A percentile compares a stretch with the other conserved stretches of the same genome.
Evolutionary conservation across 306 rosid species (phyloP).

Genomic region (Bauhinia variegata): DNA sequence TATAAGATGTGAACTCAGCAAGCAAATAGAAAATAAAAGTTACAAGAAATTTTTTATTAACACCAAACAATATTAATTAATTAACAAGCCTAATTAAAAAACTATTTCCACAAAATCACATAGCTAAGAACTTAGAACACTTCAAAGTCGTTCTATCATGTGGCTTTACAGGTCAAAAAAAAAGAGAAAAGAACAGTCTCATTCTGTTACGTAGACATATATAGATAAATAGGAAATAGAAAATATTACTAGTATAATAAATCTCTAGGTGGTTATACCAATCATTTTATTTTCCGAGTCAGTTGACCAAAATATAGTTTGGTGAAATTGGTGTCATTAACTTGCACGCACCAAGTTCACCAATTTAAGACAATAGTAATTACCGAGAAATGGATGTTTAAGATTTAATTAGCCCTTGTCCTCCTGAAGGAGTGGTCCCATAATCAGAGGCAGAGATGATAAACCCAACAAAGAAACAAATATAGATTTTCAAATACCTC

Average conservation of each 20-base stretch:
- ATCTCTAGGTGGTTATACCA: conserved; percentile 31
- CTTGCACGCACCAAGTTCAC: conserved; percentile 9
- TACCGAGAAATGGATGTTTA: not conserved
- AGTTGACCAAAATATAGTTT: conserved; percentile 30
- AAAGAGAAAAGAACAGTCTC: too few relatives aligned
- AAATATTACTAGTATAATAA: conserved; percentile 10
- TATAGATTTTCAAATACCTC: conserved; percentile 55
- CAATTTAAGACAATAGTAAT: not conserved
- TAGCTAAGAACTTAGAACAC: not conserved
- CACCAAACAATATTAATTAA: not conserved
- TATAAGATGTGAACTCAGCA: conserved; percentile 6
- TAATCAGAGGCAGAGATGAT: conserved; percentile 10
- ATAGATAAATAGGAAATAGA: not conserved
- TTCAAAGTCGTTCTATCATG: not conserved
- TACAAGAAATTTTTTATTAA: not conserved
- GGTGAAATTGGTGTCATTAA: not conserved
- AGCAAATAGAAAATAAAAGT: not conserved
- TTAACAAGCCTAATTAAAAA: not conserved
- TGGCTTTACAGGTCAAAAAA: not conserved
- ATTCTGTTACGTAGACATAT: not conserved
- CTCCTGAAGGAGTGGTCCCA: not conserved
- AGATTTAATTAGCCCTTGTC: not conserved
- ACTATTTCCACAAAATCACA: not conserved
- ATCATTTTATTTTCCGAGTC: conserved; percentile 18
- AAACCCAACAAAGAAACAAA: not conserved